Evolutionary conservation across 2,329 filamentous ascomycete species (phyloP), one percentile per base, ranked within the genome.

Genomic region (Neofusicoccum kwambonambiense): DNA sequence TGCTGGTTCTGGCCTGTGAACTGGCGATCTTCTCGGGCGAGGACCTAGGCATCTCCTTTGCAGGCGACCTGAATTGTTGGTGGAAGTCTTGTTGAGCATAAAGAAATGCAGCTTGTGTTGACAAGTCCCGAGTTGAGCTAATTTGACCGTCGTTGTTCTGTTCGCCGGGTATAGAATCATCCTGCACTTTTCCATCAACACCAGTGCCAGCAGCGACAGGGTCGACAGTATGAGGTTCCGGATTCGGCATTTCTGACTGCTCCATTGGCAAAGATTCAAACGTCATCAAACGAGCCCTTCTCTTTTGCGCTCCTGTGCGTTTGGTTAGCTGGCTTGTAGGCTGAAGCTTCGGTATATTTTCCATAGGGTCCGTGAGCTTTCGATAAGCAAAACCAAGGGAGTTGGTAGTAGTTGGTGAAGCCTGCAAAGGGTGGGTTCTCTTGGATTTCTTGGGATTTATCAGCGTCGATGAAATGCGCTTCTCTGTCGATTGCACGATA

Each of bases 51-150:
- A 5, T 34, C 11, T 49, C 44, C 15, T 51, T 61, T 0, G 17
- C 13, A 13, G 64, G 41, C 12, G 64, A 57, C n/a, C 35, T 69
- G 69, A 7, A 69, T 66, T 56, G 71, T 41, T 76, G 71, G 62
- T 74, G 76, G 47, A 75, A 76, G 27, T 73, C 73, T 42, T 70
- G 68, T 42, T 74, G 74, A 50, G 75, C 73, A 44, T 74, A 64
- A 63, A 73, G 58, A 68, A 79, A 70, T 35, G 77, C 72, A 22
- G 74, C 73, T 67, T 78, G 77, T 2, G 75, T 78, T 9, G 73
- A 78, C 50, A 72, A 70, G 39, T 72, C 69, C 3, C 65, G 68
- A 6, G 17, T 12, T 11, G 13, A 41, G 39, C 50, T 64, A 3
- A 17, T 15, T n/a, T 35, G 17, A 4, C 22, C 15, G 5, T n/a